Percentiles rank a stretch among this genome's conserved stretches.
These are phyloP conservation scores for Colletotrichum shisoi DNA, from an alignment of 2,329 filamentous ascomycete species.

Conservation along the genomic window DNA sequence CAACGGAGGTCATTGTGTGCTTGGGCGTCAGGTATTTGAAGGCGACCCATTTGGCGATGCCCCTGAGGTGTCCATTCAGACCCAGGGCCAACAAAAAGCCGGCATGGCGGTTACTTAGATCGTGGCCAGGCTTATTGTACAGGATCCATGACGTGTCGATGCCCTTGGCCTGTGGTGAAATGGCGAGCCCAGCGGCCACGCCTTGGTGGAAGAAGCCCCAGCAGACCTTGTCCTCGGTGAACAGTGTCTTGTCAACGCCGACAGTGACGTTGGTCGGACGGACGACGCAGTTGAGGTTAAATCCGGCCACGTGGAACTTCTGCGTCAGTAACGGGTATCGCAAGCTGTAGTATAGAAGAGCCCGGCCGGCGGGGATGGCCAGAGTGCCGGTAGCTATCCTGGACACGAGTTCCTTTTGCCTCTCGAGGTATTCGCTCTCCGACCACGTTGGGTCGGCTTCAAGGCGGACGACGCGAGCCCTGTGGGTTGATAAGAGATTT, in stretches of 20 bases:
- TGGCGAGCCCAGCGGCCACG: slow-evolving; percentile 88
- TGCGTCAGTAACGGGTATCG: slow-evolving; percentile 90
- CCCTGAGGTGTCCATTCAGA: slow-evolving; percentile 92
- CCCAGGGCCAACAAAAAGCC: slow-evolving; percentile 91
- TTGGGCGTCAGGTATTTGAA: slow-evolving; percentile 99
- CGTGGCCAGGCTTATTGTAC: slow-evolving; percentile 88
- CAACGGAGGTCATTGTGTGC: slow-evolving; percentile 98
- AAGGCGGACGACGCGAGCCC: slow-evolving; percentile 79
- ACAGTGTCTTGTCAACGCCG: slow-evolving; percentile 85
- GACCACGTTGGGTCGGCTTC: slow-evolving; percentile 78
- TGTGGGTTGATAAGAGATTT: slow-evolving; percentile 83
- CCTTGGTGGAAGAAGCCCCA: slow-evolving; percentile 99
- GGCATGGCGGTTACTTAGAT: slow-evolving; percentile 94
- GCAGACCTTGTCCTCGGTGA: slow-evolving; percentile 94
- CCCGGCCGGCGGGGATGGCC: slow-evolving; percentile 86
- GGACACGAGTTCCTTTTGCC: slow-evolving; percentile 89
- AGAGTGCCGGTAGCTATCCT: slow-evolving; percentile 86
- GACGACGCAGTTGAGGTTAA: slow-evolving; percentile 90
- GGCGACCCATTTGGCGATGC: slow-evolving; percentile 94
- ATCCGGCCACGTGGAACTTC: slow-evolving; percentile 86
- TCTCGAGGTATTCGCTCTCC: slow-evolving; percentile 87
- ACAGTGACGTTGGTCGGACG: slow-evolving; percentile 91
- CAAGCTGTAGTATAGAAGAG: slow-evolving; percentile 85
- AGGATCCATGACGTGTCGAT: slow-evolving; percentile 99
- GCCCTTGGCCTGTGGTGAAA: slow-evolving; percentile 86